Evolutionary conservation across 2,329 filamentous ascomycete species (phyloP).

Genomic region (Basipetospora chlamydospora): DNA sequence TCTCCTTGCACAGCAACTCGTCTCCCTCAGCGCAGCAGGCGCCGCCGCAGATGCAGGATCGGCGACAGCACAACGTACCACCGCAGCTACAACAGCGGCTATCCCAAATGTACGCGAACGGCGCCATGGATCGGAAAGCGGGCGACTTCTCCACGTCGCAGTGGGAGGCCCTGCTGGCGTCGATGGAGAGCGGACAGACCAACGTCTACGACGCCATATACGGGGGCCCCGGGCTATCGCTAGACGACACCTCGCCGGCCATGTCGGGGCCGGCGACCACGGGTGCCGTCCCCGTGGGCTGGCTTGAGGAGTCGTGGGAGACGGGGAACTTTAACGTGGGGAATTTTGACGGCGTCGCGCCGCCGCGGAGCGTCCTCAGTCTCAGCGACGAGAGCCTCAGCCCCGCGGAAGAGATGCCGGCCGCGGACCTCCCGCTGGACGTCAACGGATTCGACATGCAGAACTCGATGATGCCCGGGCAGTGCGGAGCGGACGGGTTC

Average conservation of each 20-base stretch:
- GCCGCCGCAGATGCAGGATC: constrained; percentile 10
- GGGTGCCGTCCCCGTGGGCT: constrained; percentile 17
- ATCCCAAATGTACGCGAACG: constrained; percentile 7
- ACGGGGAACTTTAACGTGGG: constrained; percentile 33
- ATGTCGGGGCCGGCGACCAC: constrained; percentile 17
- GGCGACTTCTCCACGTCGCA: constrained; percentile 46
- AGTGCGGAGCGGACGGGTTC: constrained; percentile 5
- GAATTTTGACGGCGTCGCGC: constrained; percentile 28
- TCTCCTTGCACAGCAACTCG: constrained; percentile 28
- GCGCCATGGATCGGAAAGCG: constrained; percentile 15
- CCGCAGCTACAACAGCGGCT: constrained; percentile 16
- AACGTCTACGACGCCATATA: constrained; percentile 82
- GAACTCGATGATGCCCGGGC: constrained; percentile 11
- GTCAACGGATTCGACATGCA: constrained; percentile 20
- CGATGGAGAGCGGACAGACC: constrained; percentile 62
- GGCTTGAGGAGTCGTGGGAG: constrained; percentile 46
- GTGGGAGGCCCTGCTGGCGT: constrained; percentile 71
- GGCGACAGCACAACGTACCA: constrained; percentile 7
- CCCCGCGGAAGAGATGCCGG: constrained; percentile 35
- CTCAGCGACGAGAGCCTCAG: constrained; percentile 44
- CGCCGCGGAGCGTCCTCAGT: constrained; percentile 39
- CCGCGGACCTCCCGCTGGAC: constrained; percentile 30
- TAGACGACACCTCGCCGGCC: constrained; percentile 30
- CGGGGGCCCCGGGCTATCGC: constrained; percentile 42
- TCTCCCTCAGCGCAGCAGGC: constrained; percentile 7